Evolutionary conservation across 2,329 filamentous ascomycete species (phyloP).

Genomic region (Penicillium sp.): DNA sequence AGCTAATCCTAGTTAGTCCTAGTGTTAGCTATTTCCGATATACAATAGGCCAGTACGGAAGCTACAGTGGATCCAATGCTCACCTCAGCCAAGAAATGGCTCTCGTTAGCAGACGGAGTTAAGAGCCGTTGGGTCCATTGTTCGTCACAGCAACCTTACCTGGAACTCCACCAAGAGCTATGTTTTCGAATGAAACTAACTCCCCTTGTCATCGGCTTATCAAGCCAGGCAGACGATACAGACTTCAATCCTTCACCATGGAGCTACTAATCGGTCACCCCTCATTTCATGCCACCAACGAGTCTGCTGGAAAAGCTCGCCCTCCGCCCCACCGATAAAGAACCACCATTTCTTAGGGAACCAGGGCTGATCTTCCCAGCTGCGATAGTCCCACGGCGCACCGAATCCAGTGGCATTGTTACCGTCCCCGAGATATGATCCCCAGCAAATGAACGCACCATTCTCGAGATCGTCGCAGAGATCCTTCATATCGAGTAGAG

Average conservation of each 20-base stretch:
- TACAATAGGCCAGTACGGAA: neutral
- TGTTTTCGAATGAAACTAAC: neutral
- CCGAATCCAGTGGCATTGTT: neutral
- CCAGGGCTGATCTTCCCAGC: neutral
- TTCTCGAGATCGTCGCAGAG: neutral
- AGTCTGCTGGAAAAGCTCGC: neutral
- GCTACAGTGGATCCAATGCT: neutral
- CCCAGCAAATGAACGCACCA: neutral
- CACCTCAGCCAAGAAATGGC: neutral
- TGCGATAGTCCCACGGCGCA: neutral
- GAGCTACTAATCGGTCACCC: neutral
- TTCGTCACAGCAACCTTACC: neutral
- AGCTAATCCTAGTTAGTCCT: neutral
- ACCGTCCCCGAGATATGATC: neutral
- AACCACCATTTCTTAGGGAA: neutral
- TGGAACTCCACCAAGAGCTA: neutral
- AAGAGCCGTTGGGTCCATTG: neutral
- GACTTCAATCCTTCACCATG: neutral
- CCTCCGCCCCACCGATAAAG: neutral
- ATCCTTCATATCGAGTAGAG: neutral
- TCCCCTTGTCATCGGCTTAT: neutral
- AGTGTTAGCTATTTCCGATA: neutral
- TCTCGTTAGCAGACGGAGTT: neutral
- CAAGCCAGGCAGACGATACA: neutral
- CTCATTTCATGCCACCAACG: neutral